phyloP scores from a whole-genome alignment of 208 protist species.

The Leptomonas pyrrhocoris region DNA sequence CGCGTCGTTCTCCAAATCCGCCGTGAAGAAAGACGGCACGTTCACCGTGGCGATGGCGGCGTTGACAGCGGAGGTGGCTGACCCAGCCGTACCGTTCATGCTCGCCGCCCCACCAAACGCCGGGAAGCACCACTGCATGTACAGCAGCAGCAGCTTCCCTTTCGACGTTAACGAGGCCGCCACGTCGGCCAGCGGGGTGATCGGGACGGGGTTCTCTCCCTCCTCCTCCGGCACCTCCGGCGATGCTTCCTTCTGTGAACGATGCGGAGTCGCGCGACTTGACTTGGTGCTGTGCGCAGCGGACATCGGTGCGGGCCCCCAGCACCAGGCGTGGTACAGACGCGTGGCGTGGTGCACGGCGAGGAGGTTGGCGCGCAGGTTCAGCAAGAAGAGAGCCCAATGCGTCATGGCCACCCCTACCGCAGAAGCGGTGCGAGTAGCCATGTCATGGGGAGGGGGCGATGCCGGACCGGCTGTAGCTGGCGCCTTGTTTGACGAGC shows the following conservation, averaged over 20 bases:
- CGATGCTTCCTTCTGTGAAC: neutral
- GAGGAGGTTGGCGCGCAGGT: slow-evolving; percentile 20
- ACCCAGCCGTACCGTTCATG: neutral
- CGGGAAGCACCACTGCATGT: slow-evolving; percentile 33
- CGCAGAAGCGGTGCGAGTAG: slow-evolving; percentile 20
- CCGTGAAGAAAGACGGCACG: slow-evolving; percentile 20
- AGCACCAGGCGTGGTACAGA: slow-evolving; percentile 36
- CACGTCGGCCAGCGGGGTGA: neutral
- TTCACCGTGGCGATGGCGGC: neutral
- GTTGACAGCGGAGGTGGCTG: neutral
- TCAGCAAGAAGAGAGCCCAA: slow-evolving; percentile 30
- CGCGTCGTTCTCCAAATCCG: slow-evolving; percentile 18
- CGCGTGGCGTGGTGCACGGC: slow-evolving; percentile 32
- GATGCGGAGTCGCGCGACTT: neutral
- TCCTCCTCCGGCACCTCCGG: neutral
- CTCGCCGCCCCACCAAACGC: neutral
- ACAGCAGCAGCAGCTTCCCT: slow-evolving; percentile 34
- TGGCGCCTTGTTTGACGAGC: neutral
- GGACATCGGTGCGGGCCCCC: neutral
- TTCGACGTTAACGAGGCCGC: slow-evolving; percentile 23
- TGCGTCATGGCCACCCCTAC: slow-evolving; percentile 39
- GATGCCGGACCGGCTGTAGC: neutral
- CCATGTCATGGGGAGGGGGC: neutral
- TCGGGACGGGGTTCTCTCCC: too few relatives aligned
- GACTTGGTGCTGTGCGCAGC: neutral